Conservation (phyloP, 2,329 filamentous ascomycete species). For the Chaetomium sp. region DNA sequence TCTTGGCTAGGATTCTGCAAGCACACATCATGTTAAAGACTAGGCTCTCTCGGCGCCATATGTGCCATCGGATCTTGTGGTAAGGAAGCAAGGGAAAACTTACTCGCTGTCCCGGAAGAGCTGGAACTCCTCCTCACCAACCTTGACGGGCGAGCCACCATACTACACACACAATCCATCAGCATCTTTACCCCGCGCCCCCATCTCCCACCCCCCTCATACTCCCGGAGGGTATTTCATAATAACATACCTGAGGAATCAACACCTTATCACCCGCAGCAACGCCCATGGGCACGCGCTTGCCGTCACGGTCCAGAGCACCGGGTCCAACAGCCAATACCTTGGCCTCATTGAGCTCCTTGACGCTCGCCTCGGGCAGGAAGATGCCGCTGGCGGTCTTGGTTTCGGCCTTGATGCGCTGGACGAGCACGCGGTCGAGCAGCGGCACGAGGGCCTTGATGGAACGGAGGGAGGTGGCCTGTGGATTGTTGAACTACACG, state of each 20-base stretch:
- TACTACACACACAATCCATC: slow-evolving; percentile 51
- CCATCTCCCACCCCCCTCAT: not conserved
- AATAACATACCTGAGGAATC: slow-evolving; percentile 73
- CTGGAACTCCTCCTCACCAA: slow-evolving; percentile 92
- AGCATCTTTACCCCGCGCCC: slow-evolving; percentile 17
- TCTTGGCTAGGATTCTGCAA: slow-evolving; percentile 89
- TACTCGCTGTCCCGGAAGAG: slow-evolving; percentile 98
- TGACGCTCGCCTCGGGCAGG: slow-evolving; percentile 91
- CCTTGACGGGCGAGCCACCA: slow-evolving; percentile 91
- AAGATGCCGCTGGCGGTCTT: slow-evolving; percentile 97
- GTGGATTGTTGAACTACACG: not conserved
- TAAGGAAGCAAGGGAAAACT: slow-evolving; percentile 35
- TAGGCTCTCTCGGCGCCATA: not conserved
- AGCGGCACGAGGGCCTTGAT: slow-evolving; percentile 93
- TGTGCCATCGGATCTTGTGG: too few species aligned
- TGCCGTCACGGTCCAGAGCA: slow-evolving; percentile 77
- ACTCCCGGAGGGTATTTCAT: not conserved
- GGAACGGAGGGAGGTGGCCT: slow-evolving; percentile 77
- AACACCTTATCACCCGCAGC: slow-evolving; percentile 81
- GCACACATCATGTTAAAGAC: not conserved
- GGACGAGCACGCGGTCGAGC: slow-evolving; percentile 95
- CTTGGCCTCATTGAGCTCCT: slow-evolving; percentile 97
- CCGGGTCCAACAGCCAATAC: slow-evolving; percentile 94
- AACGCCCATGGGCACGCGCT: slow-evolving; percentile 80
- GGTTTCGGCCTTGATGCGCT: slow-evolving; percentile 93